Evolutionary conservation across 1,139 yeast species (phyloP).

Genomic region (Pichia kudriavzevii): DNA sequence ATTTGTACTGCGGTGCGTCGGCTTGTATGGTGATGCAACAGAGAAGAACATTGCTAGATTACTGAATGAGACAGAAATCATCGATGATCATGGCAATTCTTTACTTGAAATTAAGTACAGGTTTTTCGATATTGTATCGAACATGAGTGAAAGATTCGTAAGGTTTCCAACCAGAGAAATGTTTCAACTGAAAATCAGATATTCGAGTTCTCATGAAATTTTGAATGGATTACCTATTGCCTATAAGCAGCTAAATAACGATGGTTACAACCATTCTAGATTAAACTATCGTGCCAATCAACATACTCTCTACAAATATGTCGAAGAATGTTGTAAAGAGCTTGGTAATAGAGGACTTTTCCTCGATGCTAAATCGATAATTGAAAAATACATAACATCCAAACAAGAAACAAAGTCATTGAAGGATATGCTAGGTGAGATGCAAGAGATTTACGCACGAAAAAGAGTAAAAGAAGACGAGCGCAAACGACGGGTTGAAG

Average conservation of each 20-base stretch:
- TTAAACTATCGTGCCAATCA: slow-evolving; percentile 18
- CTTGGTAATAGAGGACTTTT: slow-evolving; percentile 20
- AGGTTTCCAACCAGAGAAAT: slow-evolving; percentile 18
- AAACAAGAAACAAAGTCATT: slow-evolving; percentile 8
- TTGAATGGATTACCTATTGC: slow-evolving; percentile 19
- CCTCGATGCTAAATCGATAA: slow-evolving; percentile 23
- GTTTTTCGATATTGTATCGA: slow-evolving; percentile 13
- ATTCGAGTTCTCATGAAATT: slow-evolving; percentile 20
- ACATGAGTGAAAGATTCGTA: slow-evolving; percentile 14
- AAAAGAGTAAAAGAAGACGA: slow-evolving; percentile 10
- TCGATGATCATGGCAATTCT: slow-evolving; percentile 4
- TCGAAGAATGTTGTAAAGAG: slow-evolving; percentile 21
- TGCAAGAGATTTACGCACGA: slow-evolving; percentile 16
- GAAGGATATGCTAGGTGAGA: slow-evolving; percentile 12
- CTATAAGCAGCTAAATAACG: slow-evolving; percentile 10
- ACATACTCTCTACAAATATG: slow-evolving; percentile 18
- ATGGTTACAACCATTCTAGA: slow-evolving; percentile 11
- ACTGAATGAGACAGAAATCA: slow-evolving; percentile 11
- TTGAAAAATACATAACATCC: slow-evolving; percentile 17
- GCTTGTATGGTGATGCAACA: slow-evolving; percentile 19
- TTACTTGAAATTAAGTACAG: slow-evolving; percentile 8
- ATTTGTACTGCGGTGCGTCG: slow-evolving; percentile 19
- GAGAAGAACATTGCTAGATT: slow-evolving; percentile 16
- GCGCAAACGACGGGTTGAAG: slow-evolving; percentile 12
- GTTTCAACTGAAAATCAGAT: slow-evolving; percentile 16